Evolutionary conservation across 441 rosid species (phyloP), one percentile per base, ranked within the genome.

Genomic region (Kokia cookei): DNA sequence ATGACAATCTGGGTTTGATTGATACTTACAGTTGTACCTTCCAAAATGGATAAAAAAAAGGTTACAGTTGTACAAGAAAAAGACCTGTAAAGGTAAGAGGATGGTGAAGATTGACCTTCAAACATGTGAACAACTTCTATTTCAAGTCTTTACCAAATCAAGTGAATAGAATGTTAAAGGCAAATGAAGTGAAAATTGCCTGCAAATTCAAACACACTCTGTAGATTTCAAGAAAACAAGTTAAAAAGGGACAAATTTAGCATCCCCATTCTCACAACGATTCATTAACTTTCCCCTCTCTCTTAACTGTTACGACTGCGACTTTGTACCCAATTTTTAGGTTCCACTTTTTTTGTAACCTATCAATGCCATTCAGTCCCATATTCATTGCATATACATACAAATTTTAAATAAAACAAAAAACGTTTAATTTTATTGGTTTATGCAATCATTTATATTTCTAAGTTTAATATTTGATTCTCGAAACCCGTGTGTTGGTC

Each of bases 1-100:
- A 37, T 37, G 74, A 24, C 70, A 53, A 58, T 40, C 5, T 32
- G 55, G 66, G 69, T 68, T 58, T 71, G 40, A 55, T 58, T 71
- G 40, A 55, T 55, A 63, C 17, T 37, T 17, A 63, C 27, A 63
- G 50, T 63, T 40, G 50, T 63, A 37, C 26, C 67, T 17, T 37
- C 27, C 47, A 27, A 14, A 14, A 29, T 37, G 4, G 8, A 17
- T 7, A 17, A 29, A 6, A 63, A 60, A 60, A 60, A 42, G 68
- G 7, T 64, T 40, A 50, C 72, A 74, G 76, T 74, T 74, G 80
- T 70, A 32, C 11, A 14, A 53, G 74, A 71, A 59, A 77, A 60
- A 19, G 76, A 80, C 80, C 59, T 40, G 29, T 40, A 29, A 58
- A 8, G 8, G 3, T 54, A 27, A 27, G 17, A 12, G 19, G 15